Conservation (phyloP, 2,329 filamentous ascomycete genomes). For the Venturiaceae sp. region DNA sequence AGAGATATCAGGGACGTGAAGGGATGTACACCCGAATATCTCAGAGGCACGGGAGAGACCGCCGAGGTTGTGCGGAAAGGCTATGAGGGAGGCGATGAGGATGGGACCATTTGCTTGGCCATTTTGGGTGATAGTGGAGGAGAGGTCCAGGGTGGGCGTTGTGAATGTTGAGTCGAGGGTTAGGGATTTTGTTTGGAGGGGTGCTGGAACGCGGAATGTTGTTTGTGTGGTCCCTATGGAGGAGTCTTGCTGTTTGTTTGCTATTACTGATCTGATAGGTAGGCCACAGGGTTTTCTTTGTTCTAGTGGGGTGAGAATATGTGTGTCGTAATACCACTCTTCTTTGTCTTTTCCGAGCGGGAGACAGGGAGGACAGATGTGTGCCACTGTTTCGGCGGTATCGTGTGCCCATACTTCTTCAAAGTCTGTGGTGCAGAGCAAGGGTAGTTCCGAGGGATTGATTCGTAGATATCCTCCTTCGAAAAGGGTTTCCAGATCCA, state of each 20-base stretch:
- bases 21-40: slow-evolving; percentile 37
- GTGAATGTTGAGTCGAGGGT: background rate
- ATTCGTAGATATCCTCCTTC: slow-evolving; percentile 34
- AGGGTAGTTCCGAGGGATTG: slow-evolving; percentile 30
- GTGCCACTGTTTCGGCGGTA: background rate
- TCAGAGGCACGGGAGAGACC: slow-evolving; percentile 41
- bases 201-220: slow-evolving; percentile 11
- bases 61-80: slow-evolving; percentile 40
- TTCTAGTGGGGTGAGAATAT: background rate
- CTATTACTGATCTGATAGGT: too few species aligned
- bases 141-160: slow-evolving; percentile 4
- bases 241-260: background rate
- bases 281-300: background rate
- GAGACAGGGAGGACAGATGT: background rate
- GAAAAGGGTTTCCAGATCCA: slow-evolving; percentile 33
- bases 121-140: slow-evolving; percentile 8
- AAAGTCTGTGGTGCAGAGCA: slow-evolving; percentile 29
- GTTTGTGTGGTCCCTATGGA: background rate
- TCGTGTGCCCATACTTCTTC: background rate
- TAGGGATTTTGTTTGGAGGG: slow-evolving; percentile 39
- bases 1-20: slow-evolving; percentile 33
- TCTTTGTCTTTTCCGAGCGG: background rate
- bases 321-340: background rate
- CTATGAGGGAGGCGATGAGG: slow-evolving; percentile 40
- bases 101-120: slow-evolving; percentile 26